A percentile compares a stretch with the other conserved stretches of the same genome.
Conservation (phyloP, 352 stramenopile genomes). For the Globisporangium lucens region DNA sequence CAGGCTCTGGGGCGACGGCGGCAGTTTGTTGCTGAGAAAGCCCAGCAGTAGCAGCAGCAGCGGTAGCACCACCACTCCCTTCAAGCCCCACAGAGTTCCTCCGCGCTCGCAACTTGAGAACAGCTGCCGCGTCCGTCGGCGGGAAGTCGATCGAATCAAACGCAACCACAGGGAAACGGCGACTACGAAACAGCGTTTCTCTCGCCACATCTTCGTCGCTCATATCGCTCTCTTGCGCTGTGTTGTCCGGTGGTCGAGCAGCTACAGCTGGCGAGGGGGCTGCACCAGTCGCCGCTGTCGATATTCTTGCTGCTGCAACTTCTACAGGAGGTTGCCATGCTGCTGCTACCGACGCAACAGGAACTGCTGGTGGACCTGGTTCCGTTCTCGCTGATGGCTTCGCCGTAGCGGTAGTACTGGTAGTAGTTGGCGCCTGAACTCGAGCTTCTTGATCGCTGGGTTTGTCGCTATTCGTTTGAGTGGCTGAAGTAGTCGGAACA, state of each 20-base stretch:
- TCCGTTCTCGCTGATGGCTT: not conserved
- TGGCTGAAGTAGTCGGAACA: not conserved
- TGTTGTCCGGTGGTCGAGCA: not conserved
- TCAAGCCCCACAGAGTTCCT: not conserved
- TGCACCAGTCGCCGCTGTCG: not conserved
- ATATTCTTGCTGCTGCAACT: not conserved
- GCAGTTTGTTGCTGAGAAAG: not conserved
- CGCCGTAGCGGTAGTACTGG: not conserved
- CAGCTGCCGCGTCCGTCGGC: not conserved
- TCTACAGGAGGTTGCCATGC: not conserved
- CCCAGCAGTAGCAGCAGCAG: not conserved
- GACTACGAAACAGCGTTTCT: not conserved
- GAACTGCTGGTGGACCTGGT: not conserved
- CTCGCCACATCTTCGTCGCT: not conserved
- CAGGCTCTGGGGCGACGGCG: not conserved
- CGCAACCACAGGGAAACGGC: conserved; percentile 1
- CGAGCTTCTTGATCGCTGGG: not conserved
- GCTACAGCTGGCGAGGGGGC: not conserved
- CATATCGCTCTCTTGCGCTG: not conserved
- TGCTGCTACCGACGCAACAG: not conserved
- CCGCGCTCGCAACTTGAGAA: not conserved
- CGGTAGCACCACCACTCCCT: not conserved
- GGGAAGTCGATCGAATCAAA: conserved; percentile 13
- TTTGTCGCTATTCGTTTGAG: not conserved
- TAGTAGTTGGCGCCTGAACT: not conserved